Percentiles rank a stretch among this genome's conserved stretches.
phyloP scores from a whole-genome alignment of 2,329 filamentous ascomycete species.

The Trichophyton mentagrophytes region DNA sequence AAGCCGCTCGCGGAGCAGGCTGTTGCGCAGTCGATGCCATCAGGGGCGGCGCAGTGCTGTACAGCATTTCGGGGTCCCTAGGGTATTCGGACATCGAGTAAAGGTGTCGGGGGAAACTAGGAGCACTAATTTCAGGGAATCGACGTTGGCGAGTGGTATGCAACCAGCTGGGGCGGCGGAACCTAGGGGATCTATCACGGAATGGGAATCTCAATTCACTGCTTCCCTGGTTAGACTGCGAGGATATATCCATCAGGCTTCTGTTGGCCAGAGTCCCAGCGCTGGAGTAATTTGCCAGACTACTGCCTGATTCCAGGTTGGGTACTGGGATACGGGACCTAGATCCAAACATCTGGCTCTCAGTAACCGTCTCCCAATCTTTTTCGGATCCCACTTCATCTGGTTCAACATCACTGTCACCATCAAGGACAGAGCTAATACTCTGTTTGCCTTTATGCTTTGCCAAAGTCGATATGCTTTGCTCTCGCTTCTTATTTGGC shows the following conservation, averaged over 20 bases:
- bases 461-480: background rate
- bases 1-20: conserved; percentile 7
- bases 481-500: background rate
- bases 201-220: background rate
- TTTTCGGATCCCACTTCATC: conserved; percentile 8
- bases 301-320: conserved; percentile 15
- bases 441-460: background rate
- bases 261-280: conserved; percentile 12
- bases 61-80: background rate
- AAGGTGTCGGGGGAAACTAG: background rate
- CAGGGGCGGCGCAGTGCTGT: conserved; percentile 5
- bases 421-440: background rate
- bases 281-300: conserved; percentile 18
- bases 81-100: conserved; percentile 2
- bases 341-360: conserved; percentile 13
- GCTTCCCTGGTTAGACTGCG: background rate
- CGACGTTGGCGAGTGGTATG: background rate
- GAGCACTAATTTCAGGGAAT: background rate
- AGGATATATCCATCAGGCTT: background rate
- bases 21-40: conserved; percentile 9
- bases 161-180: background rate
- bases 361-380: conserved; percentile 20
- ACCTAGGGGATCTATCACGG: background rate
- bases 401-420: conserved; percentile 1
- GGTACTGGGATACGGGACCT: conserved; percentile 4